Conservation (phyloP, 1,139 yeast genomes). For the Hyphopichia pseudoburtonii region DNA sequence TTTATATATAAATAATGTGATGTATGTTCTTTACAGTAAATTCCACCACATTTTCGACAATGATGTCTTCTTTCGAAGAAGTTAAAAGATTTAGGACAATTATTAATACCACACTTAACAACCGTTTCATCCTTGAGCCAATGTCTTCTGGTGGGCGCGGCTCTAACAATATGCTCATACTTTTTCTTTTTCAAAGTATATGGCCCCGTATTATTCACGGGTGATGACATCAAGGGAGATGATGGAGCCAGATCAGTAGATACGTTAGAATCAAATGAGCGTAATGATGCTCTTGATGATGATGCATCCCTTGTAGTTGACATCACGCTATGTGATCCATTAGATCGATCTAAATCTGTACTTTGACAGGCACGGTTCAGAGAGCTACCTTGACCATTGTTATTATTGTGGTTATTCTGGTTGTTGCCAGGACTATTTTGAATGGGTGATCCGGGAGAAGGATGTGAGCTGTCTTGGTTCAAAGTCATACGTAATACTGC, state of each 20-base stretch:
- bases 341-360: not conserved
- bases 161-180: slow-evolving; percentile 31
- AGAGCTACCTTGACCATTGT: not conserved
- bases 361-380: not conserved
- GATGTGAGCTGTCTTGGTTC: slow-evolving; percentile 10
- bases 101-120: slow-evolving; percentile 54
- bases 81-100: slow-evolving; percentile 64
- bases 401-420: not conserved
- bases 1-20: slow-evolving; percentile 61
- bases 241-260: slow-evolving; percentile 31
- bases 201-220: slow-evolving; percentile 8
- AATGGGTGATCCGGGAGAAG: slow-evolving; percentile 8
- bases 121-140: slow-evolving; percentile 78
- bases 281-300: slow-evolving; percentile 27
- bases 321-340: not conserved
- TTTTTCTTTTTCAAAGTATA: slow-evolving; percentile 12
- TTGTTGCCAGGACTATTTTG: not conserved
- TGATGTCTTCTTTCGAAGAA: slow-evolving; percentile 89
- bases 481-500: slow-evolving; percentile 72
- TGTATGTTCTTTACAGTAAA: slow-evolving; percentile 75
- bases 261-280: slow-evolving; percentile 36
- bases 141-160: slow-evolving; percentile 64
- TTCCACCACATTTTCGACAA: slow-evolving; percentile 91
- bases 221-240: slow-evolving; percentile 13
- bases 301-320: not conserved